Conservation (phyloP, 805 yeast genomes). For the Hanseniaspora thailandica region DNA sequence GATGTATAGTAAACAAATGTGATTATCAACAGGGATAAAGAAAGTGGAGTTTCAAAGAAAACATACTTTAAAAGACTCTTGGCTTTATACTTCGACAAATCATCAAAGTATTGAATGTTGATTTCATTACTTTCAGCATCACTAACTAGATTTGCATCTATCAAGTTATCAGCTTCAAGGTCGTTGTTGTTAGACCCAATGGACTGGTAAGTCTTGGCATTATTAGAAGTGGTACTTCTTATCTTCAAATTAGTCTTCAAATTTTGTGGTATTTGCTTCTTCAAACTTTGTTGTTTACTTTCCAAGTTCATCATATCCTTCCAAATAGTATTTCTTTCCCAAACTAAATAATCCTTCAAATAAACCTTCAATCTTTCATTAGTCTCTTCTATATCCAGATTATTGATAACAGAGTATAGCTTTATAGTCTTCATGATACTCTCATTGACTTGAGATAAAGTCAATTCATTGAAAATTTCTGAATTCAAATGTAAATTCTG, state of each 20-base stretch:
- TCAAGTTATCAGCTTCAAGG: constrained; percentile 20
- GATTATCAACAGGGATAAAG: constrained; percentile 38
- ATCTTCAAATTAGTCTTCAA: constrained; percentile 5
- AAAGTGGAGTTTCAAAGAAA: constrained; percentile 23
- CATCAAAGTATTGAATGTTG: constrained; percentile 28
- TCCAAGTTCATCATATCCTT: constrained; percentile 88
- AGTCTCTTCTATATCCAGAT: constrained; percentile 31
- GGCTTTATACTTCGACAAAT: background rate
- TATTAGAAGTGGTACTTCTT: background rate
- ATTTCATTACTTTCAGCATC: background rate
- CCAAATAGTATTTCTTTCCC: constrained; percentile 98
- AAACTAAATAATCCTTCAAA: constrained; percentile 83
- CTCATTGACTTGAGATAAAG: constrained; percentile 39
- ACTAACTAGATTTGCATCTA: constrained; percentile 19
- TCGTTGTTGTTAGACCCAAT: constrained; percentile 18
- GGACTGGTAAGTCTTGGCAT: constrained; percentile 6
- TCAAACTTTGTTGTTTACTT: constrained; percentile 71
- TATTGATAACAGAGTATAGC: constrained; percentile 38
- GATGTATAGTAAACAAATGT: constrained; percentile 35
- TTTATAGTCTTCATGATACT: constrained; percentile 43
- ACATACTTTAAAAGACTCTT: background rate
- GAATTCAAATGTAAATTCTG: constrained; percentile 36
- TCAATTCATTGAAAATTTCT: constrained; percentile 42
- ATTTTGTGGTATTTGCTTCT: constrained; percentile 16
- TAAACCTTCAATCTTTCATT: constrained; percentile 39